A percentile compares a stretch with the other conserved stretches of the same genome.
phyloP scores from a whole-genome alignment of 768 basidiomycete species.

The Clitopilus hobsonii region DNA sequence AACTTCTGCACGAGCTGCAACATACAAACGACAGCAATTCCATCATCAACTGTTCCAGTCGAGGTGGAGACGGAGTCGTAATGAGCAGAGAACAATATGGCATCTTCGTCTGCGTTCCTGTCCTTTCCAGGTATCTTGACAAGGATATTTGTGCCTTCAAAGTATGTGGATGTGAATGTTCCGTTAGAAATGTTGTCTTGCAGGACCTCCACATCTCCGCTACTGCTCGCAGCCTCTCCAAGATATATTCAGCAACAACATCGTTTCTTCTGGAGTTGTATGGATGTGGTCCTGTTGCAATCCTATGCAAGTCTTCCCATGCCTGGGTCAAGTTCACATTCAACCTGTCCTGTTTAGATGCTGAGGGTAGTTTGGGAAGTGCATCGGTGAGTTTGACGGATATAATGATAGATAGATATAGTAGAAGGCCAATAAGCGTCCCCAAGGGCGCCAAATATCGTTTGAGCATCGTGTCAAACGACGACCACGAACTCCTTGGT shows the following conservation, averaged over 20 bases:
- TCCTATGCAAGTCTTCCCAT: slow-evolving; percentile 57
- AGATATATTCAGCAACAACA: slow-evolving; percentile 52
- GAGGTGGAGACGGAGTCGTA: slow-evolving; percentile 76
- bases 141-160: slow-evolving; percentile 64
- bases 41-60: slow-evolving; percentile 68
- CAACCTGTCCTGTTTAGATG: slow-evolving; percentile 32
- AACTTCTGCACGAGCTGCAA: slow-evolving; percentile 49
- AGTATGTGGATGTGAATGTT: slow-evolving; percentile 46
- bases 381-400: slow-evolving; percentile 45
- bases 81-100: slow-evolving; percentile 71
- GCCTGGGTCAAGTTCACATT: slow-evolving; percentile 42
- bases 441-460: not conserved
- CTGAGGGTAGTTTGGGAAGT: slow-evolving; percentile 37
- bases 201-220: slow-evolving; percentile 45
- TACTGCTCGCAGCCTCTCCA: slow-evolving; percentile 45
- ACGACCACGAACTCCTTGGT: not conserved
- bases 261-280: slow-evolving; percentile 77
- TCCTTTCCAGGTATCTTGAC: slow-evolving; percentile 55
- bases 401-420: slow-evolving; percentile 45
- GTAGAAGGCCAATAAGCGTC: slow-evolving; percentile 38
- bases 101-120: slow-evolving; percentile 20
- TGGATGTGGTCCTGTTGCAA: slow-evolving; percentile 66
- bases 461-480: not conserved
- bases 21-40: slow-evolving; percentile 14
- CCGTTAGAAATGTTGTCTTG: slow-evolving; percentile 45